Evolutionary conservation across 768 basidiomycete genomes (phyloP), one percentile per base, ranked within the genome.

Genomic region (Trametes maxima): DNA sequence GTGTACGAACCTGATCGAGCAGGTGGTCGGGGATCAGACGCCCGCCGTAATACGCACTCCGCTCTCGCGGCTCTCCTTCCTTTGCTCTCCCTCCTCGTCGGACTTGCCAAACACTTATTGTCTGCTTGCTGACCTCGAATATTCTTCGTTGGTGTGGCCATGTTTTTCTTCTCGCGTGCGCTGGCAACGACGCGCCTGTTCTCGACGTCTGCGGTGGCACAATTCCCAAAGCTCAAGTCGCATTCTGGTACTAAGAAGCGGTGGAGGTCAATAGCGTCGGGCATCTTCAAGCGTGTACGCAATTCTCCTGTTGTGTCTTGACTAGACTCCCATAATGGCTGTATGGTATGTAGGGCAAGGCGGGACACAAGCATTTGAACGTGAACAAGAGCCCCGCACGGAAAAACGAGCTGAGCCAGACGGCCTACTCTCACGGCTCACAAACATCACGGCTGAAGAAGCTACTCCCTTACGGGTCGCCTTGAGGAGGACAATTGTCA

Each of bases 221-320:
- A 82, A 55, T 88, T 85, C 56, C 90, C 90, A 54, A 92, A 92
- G 76, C 76, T 92, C 67, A 92, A 92, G 73, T 83, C 87, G 0
- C 90, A 92, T 71, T 87, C 85, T 3, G 90, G 90, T 11, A 82
- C 90, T 22, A 92, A 92, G 77, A 92, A 92, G 74, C 78, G 90
- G 62, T 92, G 89, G 89, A 78, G 83, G 59, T 86, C 87, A 3
- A 73, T 91, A 46, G 82, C 83, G n/a, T 85, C 83, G 17, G 78
- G 72, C 46, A 71, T 77, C 16, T 92, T 91, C 79, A 92, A 92
- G 79, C 88, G 90, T 66, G 90, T 92, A 61, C 45, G 86, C 76
- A 17, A 37, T 36, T 43, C 19, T 10, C 1, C 21, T 12, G 22
- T 47, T 33, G 8, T 21, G 1, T 10, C 17, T 22, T 24, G 28